phyloP scores from a whole-genome alignment of 345 rosid genomes.

The Rubroshorea leprosula region DNA sequence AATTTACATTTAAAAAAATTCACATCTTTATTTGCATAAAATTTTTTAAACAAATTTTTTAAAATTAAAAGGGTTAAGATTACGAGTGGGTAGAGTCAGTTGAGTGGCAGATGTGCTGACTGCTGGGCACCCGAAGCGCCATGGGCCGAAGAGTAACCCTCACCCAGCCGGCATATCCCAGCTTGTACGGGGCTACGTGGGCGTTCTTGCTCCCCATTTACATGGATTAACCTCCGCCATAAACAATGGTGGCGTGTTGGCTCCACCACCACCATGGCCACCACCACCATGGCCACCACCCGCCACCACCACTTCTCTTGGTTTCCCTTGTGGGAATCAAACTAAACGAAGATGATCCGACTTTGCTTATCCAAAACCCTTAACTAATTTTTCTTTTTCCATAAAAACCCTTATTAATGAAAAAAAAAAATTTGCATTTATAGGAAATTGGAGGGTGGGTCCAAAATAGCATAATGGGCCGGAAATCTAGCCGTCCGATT shows the following conservation, averaged over 20 bases:
- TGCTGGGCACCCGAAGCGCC: slow-evolving; percentile 1
- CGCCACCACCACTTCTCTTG: slow-evolving; percentile 5
- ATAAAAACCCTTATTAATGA: neutral
- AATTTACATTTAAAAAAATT: no score
- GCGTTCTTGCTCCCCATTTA: slow-evolving; percentile 19
- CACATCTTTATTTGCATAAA: no score
- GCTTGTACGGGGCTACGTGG: slow-evolving; percentile 24
- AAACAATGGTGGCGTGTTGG: slow-evolving; percentile 19
- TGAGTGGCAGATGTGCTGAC: slow-evolving; percentile 8
- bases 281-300: slow-evolving; percentile 8
- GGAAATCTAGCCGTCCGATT: slow-evolving; percentile 26
- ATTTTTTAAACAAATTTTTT: no score
- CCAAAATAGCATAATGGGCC: slow-evolving; percentile 17
- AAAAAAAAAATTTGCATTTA: slow-evolving; percentile 1
- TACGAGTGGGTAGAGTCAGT: neutral
- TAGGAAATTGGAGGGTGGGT: slow-evolving; percentile 10
- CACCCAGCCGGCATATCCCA: slow-evolving; percentile 47
- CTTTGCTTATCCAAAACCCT: neutral
- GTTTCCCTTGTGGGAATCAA: neutral
- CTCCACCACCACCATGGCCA: slow-evolving; percentile 24
- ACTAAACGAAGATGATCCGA: neutral
- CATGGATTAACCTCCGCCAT: slow-evolving; percentile 6
- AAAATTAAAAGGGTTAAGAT: neutral
- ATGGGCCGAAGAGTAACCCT: slow-evolving; percentile 16
- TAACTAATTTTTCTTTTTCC: neutral